Conservation (phyloP, 352 stramenopile genomes). For the Phytopythium delawarense region DNA sequence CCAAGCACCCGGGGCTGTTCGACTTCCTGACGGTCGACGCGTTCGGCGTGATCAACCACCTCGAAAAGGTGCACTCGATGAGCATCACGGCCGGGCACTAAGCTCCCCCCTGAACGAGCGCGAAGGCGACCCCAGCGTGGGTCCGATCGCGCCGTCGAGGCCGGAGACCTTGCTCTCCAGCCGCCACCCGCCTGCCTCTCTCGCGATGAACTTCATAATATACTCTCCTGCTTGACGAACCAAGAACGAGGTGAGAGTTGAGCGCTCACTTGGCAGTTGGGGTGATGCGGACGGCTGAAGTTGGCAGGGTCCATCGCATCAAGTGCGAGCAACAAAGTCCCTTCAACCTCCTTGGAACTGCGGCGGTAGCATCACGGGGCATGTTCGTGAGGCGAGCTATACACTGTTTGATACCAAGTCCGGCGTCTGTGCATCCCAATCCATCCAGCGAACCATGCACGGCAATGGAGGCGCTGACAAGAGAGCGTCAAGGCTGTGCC, state of each 20-base stretch:
- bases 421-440: no score
- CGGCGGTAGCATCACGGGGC: no score
- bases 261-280: no score
- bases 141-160: background rate
- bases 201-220: background rate
- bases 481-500: background rate
- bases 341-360: no score
- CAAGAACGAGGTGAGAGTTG: background rate
- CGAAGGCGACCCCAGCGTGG: background rate
- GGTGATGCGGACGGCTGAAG: no score
- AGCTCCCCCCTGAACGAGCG: background rate
- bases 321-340: no score
- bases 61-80: conserved; percentile 84
- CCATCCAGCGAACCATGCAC: no score
- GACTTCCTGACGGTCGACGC: conserved; percentile 86
- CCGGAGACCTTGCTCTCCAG: background rate
- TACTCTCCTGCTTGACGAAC: background rate
- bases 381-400: no score
- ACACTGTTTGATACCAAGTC: no score
- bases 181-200: background rate
- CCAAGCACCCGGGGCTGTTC: conserved; percentile 78
- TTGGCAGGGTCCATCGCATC: no score
- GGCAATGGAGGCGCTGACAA: no score
- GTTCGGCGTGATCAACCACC: conserved; percentile 74
- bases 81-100: conserved; percentile 39